Conservation (phyloP, 2,329 filamentous ascomycete genomes). For the Phymatotrichopsis omnivora region DNA sequence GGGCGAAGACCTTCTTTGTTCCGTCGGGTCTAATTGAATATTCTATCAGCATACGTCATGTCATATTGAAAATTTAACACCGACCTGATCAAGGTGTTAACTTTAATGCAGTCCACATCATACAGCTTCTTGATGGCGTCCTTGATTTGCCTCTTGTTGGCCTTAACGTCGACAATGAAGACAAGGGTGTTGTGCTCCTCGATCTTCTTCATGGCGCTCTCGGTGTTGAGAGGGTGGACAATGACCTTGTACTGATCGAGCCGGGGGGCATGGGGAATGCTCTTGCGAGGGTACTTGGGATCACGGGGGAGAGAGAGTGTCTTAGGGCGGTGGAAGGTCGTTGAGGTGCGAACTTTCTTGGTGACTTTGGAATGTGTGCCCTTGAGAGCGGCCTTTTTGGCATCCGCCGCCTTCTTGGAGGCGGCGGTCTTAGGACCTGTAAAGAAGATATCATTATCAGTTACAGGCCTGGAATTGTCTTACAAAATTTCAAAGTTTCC, state of each 20-base stretch:
- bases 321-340: conserved; percentile 96
- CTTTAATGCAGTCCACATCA: conserved; percentile 95
- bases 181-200: conserved; percentile 99
- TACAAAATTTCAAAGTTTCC: neutral
- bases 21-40: conserved; percentile 66
- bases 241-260: conserved; percentile 98
- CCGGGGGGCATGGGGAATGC: conserved; percentile 75
- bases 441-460: neutral
- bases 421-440: conserved; percentile 26
- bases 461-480: neutral
- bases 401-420: conserved; percentile 79
- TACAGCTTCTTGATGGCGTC: conserved; percentile 97
- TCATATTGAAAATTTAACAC: conserved; percentile 31
- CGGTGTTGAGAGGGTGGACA: conserved; percentile 96
- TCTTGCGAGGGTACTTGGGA: conserved; percentile 96
- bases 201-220: conserved; percentile 99
- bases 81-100: conserved; percentile 98
- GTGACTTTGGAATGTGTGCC: conserved; percentile 76
- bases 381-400: conserved; percentile 91
- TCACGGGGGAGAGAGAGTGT: conserved; percentile 81
- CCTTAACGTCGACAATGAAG: conserved; percentile 93
- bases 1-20: conserved; percentile 96
- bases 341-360: conserved; percentile 83
- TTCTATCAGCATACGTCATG: neutral
- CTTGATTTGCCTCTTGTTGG: conserved; percentile 99